Evolutionary conservation across 148 eudicot genomes (phyloP).

Genomic region (Rhododendron molle): DNA sequence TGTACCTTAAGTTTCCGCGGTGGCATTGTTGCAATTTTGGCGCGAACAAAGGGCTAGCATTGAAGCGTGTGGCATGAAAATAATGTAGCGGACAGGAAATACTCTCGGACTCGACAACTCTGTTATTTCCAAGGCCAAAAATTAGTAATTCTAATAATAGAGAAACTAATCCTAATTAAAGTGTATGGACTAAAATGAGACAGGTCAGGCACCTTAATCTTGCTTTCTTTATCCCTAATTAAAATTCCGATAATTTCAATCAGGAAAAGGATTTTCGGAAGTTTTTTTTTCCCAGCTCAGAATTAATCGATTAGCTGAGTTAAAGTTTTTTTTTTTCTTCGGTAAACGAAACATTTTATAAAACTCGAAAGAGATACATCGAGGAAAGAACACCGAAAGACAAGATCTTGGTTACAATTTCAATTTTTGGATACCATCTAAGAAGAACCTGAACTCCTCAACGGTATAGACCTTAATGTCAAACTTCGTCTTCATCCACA

Average conservation of each 20-base stretch:
- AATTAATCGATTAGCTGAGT: not conserved
- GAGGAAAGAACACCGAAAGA: no score
- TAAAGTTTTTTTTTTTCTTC: no score
- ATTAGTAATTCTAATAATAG: not conserved
- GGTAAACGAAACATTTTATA: no score
- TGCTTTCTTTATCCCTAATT: not conserved
- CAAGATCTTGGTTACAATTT: no score
- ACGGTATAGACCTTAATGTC: no score
- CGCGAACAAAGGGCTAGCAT: not conserved
- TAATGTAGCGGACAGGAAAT: not conserved
- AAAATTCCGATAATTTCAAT: not conserved
- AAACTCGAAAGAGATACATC: no score
- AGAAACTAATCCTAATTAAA: not conserved
- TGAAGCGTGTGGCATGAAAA: not conserved
- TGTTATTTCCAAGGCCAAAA: not conserved
- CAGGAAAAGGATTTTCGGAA: not conserved
- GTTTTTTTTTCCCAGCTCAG: not conserved
- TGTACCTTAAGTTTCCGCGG: not conserved
- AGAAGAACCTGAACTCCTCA: no score
- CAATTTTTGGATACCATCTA: no score
- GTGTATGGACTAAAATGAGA: not conserved
- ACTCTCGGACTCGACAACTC: not conserved
- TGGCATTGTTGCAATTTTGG: constrained; percentile 1
- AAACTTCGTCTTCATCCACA: no score
- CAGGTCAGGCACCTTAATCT: not conserved